phyloP scores from a whole-genome alignment of 768 basidiomycete species.

The Tulasnella sp. region DNA sequence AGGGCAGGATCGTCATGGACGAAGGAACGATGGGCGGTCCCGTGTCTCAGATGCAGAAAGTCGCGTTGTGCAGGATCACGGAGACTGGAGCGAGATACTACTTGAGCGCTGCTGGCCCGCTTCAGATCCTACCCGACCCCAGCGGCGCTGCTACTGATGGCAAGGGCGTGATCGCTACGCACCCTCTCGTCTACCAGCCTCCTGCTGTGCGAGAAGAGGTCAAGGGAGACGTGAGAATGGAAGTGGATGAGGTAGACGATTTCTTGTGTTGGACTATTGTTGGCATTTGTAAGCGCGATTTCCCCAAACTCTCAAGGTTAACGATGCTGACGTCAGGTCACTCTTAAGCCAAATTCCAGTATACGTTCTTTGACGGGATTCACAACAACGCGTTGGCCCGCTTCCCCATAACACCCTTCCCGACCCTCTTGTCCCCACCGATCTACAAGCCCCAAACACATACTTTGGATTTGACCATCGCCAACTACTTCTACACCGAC shows the following conservation, averaged over 20 bases:
- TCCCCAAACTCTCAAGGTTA: constrained; percentile 7
- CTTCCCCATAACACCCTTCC: constrained; percentile 83
- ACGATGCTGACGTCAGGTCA: constrained; percentile 32
- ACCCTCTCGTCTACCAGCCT: constrained; percentile 72
- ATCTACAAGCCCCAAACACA: constrained; percentile 66
- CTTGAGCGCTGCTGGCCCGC: constrained; percentile 79
- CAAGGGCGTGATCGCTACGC: constrained; percentile 44
- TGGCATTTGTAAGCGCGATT: constrained; percentile 65
- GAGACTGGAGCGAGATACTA: constrained; percentile 78
- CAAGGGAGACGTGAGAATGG: constrained; percentile 67
- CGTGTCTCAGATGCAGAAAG: constrained; percentile 95
- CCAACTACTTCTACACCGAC: constrained; percentile 83
- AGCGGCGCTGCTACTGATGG: constrained; percentile 20
- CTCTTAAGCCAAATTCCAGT: constrained; percentile 80
- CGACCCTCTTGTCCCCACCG: constrained; percentile 77
- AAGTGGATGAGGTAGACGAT: constrained; percentile 89
- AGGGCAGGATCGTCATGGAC: constrained; percentile 78
- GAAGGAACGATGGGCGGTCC: constrained; percentile 64
- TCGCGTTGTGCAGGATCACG: constrained; percentile 74
- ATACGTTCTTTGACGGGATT: constrained; percentile 75
- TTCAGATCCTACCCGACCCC: constrained; percentile 28
- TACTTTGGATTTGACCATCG: constrained; percentile 76
- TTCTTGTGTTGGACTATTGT: constrained; percentile 96
- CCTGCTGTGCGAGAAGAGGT: constrained; percentile 79
- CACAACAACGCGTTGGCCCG: constrained; percentile 73